Conservation (phyloP, 2,329 filamentous ascomycete genomes). For the Xylaria sp. region DNA sequence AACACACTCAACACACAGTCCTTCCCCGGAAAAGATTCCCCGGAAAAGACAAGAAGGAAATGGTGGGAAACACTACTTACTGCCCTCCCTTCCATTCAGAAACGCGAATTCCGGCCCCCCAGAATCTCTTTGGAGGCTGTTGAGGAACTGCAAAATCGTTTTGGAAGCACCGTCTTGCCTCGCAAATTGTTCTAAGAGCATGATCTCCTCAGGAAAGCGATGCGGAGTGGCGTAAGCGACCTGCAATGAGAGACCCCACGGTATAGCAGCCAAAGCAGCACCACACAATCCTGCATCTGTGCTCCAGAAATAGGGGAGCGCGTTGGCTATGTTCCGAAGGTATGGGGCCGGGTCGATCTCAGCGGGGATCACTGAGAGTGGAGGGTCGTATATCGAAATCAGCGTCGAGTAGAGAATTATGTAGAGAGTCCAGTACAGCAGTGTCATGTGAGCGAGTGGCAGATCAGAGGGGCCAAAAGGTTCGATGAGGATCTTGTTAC, state of each 20-base stretch:
- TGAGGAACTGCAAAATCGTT: conserved; percentile 26
- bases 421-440: conserved; percentile 34
- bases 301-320: conserved; percentile 39
- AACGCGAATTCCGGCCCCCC: conserved; percentile 20
- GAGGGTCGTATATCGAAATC: conserved; percentile 27
- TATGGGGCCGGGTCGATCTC: conserved; percentile 29
- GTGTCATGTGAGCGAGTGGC: conserved; percentile 33
- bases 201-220: conserved; percentile 20
- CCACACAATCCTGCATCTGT: conserved; percentile 30
- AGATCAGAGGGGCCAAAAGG: conserved; percentile 24
- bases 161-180: conserved; percentile 3
- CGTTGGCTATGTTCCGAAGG: conserved; percentile 28
- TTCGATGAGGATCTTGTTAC: conserved; percentile 11
- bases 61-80: conserved; percentile 14
- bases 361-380: conserved; percentile 9
- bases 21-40: neutral
- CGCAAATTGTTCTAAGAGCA: conserved; percentile 18
- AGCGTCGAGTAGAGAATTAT: conserved; percentile 33
- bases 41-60: neutral
- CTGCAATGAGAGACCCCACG: conserved; percentile 32
- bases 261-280: conserved; percentile 30
- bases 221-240: conserved; percentile 18
- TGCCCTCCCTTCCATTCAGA: conserved; percentile 26
- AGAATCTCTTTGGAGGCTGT: conserved; percentile 30
- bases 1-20: neutral